Evolutionary conservation across 306 rosid species (phyloP), one percentile per base, ranked within the genome.

Genomic region (Rosa rugosa): DNA sequence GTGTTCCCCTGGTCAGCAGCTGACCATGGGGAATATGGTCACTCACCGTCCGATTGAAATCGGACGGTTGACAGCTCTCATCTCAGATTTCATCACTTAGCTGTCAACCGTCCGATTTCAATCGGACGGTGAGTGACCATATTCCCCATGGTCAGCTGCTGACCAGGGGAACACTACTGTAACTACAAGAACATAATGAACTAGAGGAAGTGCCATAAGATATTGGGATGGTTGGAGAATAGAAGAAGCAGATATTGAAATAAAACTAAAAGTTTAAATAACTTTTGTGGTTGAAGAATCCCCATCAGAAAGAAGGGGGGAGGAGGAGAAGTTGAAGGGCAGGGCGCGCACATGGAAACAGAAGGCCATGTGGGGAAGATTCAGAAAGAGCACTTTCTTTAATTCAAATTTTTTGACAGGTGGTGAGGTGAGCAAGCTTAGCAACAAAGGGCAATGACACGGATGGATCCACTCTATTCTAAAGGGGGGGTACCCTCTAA

Each of bases 271-370:
- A 72, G 70, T 63, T 27, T 51, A 68, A 63, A 71, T 49, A 67
- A 8, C 17, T 14, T 71, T 57, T 74, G 64, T 75, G 85, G 81
- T 62, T 86, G 78, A 73, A 75, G 83, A 77, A 86, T 74, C 83
- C 73, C 77, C 65, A 20, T 72, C 84, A 59, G 42, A 70, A 34
- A 77, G 75, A 31, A 72, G 22, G 34, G 53, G 76, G 53, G 41
- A 53, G 78, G 46, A 69, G 44, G 45, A 51, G 77, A 23, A 14
- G 80, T 9, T 27, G 87, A 82, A 80, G 85, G 71, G 71, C 86
- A 86, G 65, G 86, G 92, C 93, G 90, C 97, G 92, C 93, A 92
- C 97, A 90, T 92, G 97, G 97, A 88, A 86, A 76, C 90, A 87
- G 89, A 60, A 81, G 82, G 80, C 87, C 97, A 92, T 90, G 95